Evolutionary conservation across 257 asterid genomes (phyloP).

Genomic region (Orobanche coerulescens): DNA sequence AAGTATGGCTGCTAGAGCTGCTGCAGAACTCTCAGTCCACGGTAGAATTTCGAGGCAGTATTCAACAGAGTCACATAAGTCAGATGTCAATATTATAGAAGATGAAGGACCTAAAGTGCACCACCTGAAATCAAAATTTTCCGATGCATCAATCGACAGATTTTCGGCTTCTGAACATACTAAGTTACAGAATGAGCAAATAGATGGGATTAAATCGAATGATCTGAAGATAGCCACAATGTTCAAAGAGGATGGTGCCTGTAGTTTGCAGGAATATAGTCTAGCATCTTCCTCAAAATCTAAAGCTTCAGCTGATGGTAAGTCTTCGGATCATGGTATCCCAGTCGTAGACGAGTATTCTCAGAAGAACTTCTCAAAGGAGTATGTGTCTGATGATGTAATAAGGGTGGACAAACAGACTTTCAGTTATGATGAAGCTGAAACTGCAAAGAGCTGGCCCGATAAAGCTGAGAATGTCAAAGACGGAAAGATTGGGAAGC

Average conservation of each 20-base stretch:
- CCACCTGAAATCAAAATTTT: constrained; percentile 20
- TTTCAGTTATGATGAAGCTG: constrained; percentile 35
- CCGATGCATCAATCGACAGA: constrained; percentile 30
- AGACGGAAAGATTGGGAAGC: constrained; percentile 35
- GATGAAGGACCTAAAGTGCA: constrained; percentile 31
- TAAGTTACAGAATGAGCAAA: constrained; percentile 26
- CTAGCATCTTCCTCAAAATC: constrained; percentile 30
- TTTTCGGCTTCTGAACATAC: constrained; percentile 25
- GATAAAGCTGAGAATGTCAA: constrained; percentile 28
- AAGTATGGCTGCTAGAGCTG: constrained; percentile 87
- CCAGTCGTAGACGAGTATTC: constrained; percentile 29
- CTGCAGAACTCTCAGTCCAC: constrained; percentile 64
- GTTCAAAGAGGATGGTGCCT: constrained; percentile 22
- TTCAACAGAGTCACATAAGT: constrained; percentile 31
- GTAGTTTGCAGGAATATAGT: constrained; percentile 28
- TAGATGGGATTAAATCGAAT: constrained; percentile 23
- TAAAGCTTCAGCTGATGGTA: constrained; percentile 32
- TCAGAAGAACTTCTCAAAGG: constrained; percentile 28
- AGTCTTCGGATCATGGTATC: constrained; percentile 22
- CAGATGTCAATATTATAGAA: constrained; percentile 25
- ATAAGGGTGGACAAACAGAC: constrained; percentile 22
- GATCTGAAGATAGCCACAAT: constrained; percentile 24
- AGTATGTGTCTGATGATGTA: constrained; percentile 23
- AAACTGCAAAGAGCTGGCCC: constrained; percentile 25
- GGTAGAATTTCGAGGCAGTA: constrained; percentile 34